A percentile compares a stretch with the other conserved stretches of the same genome.
These are phyloP conservation scores for Rhodotorula kratochvilovae DNA, from an alignment of 768 basidiomycete species.

Conservation along the genomic window DNA sequence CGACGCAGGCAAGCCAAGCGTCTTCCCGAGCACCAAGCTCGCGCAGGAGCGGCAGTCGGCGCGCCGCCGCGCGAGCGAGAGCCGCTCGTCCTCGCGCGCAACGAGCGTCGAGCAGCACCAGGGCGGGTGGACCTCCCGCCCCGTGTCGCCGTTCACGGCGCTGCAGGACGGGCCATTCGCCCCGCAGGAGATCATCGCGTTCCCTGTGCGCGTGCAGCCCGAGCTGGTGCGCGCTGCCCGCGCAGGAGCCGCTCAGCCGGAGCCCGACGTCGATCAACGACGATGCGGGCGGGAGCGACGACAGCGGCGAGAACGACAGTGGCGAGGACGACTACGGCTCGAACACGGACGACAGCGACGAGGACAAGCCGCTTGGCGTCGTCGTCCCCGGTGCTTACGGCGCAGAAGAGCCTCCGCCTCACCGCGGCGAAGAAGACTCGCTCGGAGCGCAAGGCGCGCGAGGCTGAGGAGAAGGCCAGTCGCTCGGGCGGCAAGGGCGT, in stretches of 20 bases:
- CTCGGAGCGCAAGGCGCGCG: constrained; percentile 5
- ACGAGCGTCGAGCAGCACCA: background rate
- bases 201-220: constrained; percentile 14
- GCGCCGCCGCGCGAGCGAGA: background rate
- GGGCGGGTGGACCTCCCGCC: background rate
- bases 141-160: background rate
- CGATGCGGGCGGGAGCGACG: constrained; percentile 6
- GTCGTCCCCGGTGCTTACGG: constrained; percentile 74
- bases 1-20: background rate
- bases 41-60: background rate
- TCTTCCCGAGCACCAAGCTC: background rate
- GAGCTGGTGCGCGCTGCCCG: background rate
- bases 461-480: background rate
- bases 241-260: background rate
- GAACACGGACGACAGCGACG: background rate
- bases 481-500: background rate
- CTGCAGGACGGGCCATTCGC: background rate
- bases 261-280: background rate
- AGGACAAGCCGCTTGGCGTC: constrained; percentile 78
- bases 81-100: background rate
- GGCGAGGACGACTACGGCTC: background rate
- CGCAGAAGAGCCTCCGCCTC: constrained; percentile 71
- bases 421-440: constrained; percentile 12
- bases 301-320: constrained; percentile 44
- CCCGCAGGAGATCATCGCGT: constrained; percentile 13